These are phyloP conservation scores for Psidium guajava DNA, from an alignment of 345 rosid species.

Conservation along the genomic window DNA sequence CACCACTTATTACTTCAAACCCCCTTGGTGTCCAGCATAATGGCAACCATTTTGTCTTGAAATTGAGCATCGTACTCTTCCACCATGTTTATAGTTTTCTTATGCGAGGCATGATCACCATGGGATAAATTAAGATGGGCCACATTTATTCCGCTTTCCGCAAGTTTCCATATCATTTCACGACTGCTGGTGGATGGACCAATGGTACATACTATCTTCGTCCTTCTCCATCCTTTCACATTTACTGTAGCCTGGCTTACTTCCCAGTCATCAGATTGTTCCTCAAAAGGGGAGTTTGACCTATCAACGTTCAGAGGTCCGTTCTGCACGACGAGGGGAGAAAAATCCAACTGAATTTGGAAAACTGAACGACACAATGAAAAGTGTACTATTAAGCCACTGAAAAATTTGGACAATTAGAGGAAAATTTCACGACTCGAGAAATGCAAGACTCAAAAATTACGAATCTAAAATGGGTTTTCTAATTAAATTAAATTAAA, in stretches of 20 bases:
- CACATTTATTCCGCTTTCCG: constrained; percentile 88
- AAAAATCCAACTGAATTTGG: no score
- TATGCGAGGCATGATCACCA: no score
- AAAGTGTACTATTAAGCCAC: no score
- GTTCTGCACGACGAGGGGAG: no score
- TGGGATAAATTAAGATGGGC: constrained; percentile 95
- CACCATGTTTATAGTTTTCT: constrained; percentile 80
- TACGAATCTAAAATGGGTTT: no score
- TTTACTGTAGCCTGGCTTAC: constrained; percentile 16
- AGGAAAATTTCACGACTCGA: no score
- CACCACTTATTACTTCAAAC: constrained; percentile 98
- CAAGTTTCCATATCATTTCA: constrained; percentile 96
- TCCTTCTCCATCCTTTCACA: constrained; percentile 44
- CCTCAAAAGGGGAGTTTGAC: constrained; percentile 21
- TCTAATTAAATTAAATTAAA: no score
- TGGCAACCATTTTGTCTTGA: constrained; percentile 69
- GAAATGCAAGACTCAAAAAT: no score
- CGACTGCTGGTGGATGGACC: constrained; percentile 94
- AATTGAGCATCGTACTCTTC: constrained; percentile 82
- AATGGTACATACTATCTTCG: constrained; percentile 89
- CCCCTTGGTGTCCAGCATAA: constrained; percentile 99
- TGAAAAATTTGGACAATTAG: no score
- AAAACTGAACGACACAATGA: no score
- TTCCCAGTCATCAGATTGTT: constrained; percentile 7
- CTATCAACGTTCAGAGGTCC: no score